phyloP scores from a whole-genome alignment of 108 stramenopile species.

The Cylindrotheca fusiformis region DNA sequence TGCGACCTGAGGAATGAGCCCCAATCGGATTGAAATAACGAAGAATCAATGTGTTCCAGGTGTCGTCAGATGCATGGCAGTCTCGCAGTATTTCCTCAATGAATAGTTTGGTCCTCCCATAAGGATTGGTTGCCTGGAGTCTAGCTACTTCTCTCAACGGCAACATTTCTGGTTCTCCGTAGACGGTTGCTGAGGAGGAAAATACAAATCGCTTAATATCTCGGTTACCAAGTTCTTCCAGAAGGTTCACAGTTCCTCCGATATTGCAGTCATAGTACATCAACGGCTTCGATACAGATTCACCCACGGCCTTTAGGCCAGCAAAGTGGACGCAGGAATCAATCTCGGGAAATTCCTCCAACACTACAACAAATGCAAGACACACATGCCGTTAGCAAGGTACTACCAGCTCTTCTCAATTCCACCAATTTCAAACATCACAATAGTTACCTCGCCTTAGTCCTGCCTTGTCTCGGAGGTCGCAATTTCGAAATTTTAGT shows the following conservation, averaged over 20 bases:
- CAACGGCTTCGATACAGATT: conserved; percentile 87
- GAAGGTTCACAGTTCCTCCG: conserved; percentile 86
- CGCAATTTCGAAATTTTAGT: conserved; percentile 73
- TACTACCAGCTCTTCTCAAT: no score
- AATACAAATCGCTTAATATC: conserved; percentile 88
- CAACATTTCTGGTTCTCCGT: conserved; percentile 92
- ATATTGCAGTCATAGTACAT: conserved; percentile 96
- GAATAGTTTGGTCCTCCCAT: conserved; percentile 97
- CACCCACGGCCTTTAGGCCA: conserved; percentile 97
- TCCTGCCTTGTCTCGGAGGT: conserved; percentile 61
- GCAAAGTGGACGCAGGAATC: conserved; percentile 97
- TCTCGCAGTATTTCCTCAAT: conserved; percentile 98
- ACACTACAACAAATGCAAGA: no score
- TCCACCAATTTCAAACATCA: no score
- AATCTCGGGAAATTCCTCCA: conserved; percentile 84
- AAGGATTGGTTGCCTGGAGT: conserved; percentile 91
- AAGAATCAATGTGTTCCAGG: conserved; percentile 84
- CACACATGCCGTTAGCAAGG: no score
- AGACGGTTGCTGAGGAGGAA: conserved; percentile 97
- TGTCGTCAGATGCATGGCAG: conserved; percentile 51
- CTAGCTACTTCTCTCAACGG: conserved; percentile 84
- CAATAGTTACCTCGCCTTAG: conserved; percentile 31
- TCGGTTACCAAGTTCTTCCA: conserved; percentile 43
- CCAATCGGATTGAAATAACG: conserved; percentile 99
- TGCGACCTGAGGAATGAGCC: conserved; percentile 92